These are phyloP conservation scores for Alloascoidea hylecoeti DNA, from an alignment of 805 yeast genomes.

Conservation along the genomic window DNA sequence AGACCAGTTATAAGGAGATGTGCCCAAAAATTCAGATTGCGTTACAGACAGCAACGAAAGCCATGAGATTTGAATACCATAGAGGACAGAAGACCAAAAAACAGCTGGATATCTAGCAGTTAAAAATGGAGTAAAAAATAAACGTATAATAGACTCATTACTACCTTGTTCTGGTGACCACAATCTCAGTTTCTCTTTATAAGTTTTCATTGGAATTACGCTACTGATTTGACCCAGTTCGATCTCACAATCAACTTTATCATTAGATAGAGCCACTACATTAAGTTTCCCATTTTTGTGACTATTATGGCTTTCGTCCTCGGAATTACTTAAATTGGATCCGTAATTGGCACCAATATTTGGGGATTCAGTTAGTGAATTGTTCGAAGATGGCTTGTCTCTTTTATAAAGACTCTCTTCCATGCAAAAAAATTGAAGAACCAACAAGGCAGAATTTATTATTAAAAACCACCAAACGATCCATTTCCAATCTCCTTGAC, in stretches of 20 bases:
- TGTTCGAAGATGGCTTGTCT: slow-evolving; percentile 16
- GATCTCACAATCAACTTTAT: too few species aligned
- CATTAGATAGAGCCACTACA: too few species aligned
- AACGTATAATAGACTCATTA: slow-evolving; percentile 44
- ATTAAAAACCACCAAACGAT: slow-evolving; percentile 47
- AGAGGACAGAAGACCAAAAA: slow-evolving; percentile 7
- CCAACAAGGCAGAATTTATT: slow-evolving; percentile 36
- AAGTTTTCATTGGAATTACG: slow-evolving; percentile 17
- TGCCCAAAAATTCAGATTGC: slow-evolving; percentile 4
- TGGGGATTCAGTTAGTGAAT: background rate
- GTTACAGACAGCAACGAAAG: slow-evolving; percentile 5
- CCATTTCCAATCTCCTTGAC: slow-evolving; percentile 40
- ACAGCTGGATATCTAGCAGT: slow-evolving; percentile 17
- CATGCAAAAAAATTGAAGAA: slow-evolving; percentile 33
- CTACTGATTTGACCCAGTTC: background rate
- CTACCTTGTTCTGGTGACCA: slow-evolving; percentile 35
- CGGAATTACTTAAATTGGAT: slow-evolving; percentile 14
- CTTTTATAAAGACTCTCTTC: slow-evolving; percentile 56
- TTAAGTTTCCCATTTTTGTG: slow-evolving; percentile 44
- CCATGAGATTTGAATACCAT: slow-evolving; percentile 5
- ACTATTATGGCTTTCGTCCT: slow-evolving; percentile 33
- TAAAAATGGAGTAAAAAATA: slow-evolving; percentile 30
- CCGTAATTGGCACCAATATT: slow-evolving; percentile 23
- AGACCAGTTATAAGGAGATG: slow-evolving; percentile 6
- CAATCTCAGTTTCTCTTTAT: slow-evolving; percentile 25